These are phyloP conservation scores for Calonectria pteridis DNA, from an alignment of 2,329 filamentous ascomycete genomes.

Conservation along the genomic window DNA sequence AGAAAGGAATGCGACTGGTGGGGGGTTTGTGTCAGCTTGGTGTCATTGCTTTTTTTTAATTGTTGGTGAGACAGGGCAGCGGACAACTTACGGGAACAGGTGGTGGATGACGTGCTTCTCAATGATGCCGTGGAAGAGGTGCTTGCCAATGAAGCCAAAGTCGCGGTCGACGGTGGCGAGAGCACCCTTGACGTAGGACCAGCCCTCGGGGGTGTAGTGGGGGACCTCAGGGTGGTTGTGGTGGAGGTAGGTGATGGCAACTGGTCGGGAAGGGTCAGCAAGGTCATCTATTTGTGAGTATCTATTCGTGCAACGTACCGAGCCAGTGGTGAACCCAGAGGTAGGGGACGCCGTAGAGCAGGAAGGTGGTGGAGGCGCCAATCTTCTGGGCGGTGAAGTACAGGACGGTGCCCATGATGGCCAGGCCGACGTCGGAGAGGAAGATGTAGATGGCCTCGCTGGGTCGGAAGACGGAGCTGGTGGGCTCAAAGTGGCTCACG, in stretches of 20 bases:
- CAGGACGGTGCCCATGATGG: constrained; percentile 62
- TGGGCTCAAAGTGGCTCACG: constrained; percentile 71
- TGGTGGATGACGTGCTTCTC: constrained; percentile 74
- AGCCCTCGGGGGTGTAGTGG: constrained; percentile 60
- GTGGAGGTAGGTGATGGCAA: constrained; percentile 82
- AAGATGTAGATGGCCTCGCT: constrained; percentile 68
- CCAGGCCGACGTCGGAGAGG: constrained; percentile 71
- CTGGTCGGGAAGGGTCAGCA: constrained; percentile 49
- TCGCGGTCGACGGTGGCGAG: constrained; percentile 72
- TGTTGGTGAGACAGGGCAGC: not conserved
- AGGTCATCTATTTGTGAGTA: not conserved
- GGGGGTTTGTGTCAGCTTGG: not conserved
- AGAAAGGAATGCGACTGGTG: constrained; percentile 48
- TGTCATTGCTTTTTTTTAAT: too few relatives aligned
- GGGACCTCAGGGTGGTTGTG: constrained; percentile 70
- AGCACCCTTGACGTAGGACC: constrained; percentile 73
- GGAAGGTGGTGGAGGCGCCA: constrained; percentile 67
- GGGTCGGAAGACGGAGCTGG: constrained; percentile 70
- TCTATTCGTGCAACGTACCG: constrained; percentile 54
- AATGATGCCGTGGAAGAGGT: constrained; percentile 73
- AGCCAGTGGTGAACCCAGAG: constrained; percentile 80
- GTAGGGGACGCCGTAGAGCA: constrained; percentile 74
- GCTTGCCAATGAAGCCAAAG: constrained; percentile 71
- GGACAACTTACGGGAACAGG: constrained; percentile 57
- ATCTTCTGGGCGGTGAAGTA: constrained; percentile 65